Percentiles rank a stretch among this genome's conserved stretches.
Evolutionary conservation across 2,329 filamentous ascomycete species (phyloP).

Genomic region (Fusarium clavum): DNA sequence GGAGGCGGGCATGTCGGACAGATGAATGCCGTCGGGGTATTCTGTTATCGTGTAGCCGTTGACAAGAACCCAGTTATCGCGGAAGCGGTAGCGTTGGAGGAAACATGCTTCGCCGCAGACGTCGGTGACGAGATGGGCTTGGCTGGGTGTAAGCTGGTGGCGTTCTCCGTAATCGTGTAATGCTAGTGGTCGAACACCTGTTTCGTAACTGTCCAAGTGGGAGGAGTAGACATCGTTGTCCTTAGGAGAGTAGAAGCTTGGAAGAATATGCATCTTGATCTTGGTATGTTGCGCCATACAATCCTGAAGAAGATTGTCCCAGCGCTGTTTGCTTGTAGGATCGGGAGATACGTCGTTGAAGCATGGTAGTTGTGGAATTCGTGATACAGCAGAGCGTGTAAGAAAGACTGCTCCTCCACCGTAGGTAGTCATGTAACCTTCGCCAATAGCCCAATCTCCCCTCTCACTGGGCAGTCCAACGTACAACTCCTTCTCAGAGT

Average conservation of each 20-base stretch:
- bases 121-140: slow-evolving; percentile 56
- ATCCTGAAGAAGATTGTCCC: slow-evolving; percentile 57
- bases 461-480: slow-evolving; percentile 59
- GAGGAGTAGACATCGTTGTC: slow-evolving; percentile 48
- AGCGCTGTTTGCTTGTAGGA: slow-evolving; percentile 46
- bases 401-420: slow-evolving; percentile 60
- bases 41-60: slow-evolving; percentile 60
- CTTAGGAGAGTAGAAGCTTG: slow-evolving; percentile 56
- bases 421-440: slow-evolving; percentile 54
- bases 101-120: slow-evolving; percentile 60
- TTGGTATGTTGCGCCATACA: slow-evolving; percentile 54
- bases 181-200: slow-evolving; percentile 55
- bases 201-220: slow-evolving; percentile 52
- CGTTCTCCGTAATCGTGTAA: slow-evolving; percentile 55
- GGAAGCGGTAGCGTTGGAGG: slow-evolving; percentile 60
- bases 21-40: slow-evolving; percentile 54
- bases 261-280: slow-evolving; percentile 56
- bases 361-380: slow-evolving; percentile 54
- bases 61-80: slow-evolving; percentile 60
- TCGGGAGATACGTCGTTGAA: slow-evolving; percentile 40
- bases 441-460: slow-evolving; percentile 56
- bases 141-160: slow-evolving; percentile 55
- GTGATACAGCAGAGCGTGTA: slow-evolving; percentile 51
- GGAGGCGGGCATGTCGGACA: slow-evolving; percentile 38
- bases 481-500: slow-evolving; percentile 51